Conservation (phyloP, 495 filamentous ascomycete genomes). For the Aspergillus asperescens region DNA sequence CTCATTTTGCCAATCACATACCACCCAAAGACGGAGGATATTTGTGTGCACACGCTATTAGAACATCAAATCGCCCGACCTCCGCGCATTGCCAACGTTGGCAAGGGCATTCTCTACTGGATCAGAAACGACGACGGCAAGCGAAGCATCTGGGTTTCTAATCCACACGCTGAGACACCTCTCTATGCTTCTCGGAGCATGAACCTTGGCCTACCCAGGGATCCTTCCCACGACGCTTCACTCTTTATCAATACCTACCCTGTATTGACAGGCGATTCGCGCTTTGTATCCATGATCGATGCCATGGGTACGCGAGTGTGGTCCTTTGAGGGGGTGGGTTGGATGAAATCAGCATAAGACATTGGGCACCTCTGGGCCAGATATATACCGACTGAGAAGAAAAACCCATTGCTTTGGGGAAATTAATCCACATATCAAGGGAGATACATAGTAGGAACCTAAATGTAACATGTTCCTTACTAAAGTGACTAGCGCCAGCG, state of each 20-base stretch:
- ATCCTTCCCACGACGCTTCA: neutral
- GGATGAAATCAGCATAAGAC: neutral
- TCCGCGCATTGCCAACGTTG: slow-evolving; percentile 13
- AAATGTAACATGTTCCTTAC: too few species aligned
- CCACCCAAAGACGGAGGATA: slow-evolving; percentile 3
- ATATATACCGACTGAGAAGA: too few species aligned
- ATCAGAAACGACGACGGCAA: slow-evolving; percentile 18
- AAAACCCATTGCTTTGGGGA: too few species aligned
- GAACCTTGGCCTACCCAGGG: slow-evolving; percentile 13
- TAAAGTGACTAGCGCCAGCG: too few species aligned
- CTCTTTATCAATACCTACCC: slow-evolving; percentile 7
- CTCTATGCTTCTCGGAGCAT: slow-evolving; percentile 12
- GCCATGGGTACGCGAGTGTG: slow-evolving; percentile 14
- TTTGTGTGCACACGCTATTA: slow-evolving; percentile 12
- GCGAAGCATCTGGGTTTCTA: slow-evolving; percentile 19
- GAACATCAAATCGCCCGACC: neutral
- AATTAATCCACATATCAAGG: too few species aligned
- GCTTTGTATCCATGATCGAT: slow-evolving; percentile 15
- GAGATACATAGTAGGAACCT: too few species aligned
- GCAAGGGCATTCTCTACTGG: slow-evolving; percentile 18
- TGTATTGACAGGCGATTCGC: slow-evolving; percentile 16
- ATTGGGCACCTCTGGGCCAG: too few species aligned
- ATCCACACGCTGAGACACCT: slow-evolving; percentile 9
- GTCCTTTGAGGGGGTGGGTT: slow-evolving; percentile 9
- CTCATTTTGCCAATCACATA: slow-evolving; percentile 9